Base-by-base conservation (phyloP, 441 rosid species). In the Jatropha podagrica region DNA sequence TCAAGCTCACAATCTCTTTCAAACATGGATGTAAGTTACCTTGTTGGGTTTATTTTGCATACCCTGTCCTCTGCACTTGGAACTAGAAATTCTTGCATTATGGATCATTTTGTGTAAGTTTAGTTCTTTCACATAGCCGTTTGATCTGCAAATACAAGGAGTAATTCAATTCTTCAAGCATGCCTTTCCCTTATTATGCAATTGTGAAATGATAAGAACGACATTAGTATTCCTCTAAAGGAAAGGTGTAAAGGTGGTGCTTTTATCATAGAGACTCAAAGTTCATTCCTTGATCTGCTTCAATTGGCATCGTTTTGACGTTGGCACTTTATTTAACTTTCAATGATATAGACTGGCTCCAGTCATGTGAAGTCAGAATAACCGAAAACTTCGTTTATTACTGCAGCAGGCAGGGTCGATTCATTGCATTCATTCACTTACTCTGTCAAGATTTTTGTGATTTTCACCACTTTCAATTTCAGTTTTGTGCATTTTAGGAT, bases 401-500 rank as follows among this genome's bases (percentile, higher is more conserved):
- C 23, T 11, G 18, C 23, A 41, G 23, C 15, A 59, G 38, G 63
- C 9, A 18, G 4, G 48, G 32, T 18, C 12, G 1, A 13, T 49
- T 18, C 10, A 37, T 49, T 37, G 62, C 20, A 14, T 55, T 44
- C n/a, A 26, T 55, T 56, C 20, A n/a, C 44, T 14, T 54, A 65
- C 51, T 68, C 2, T 48, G 49, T 13, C 38, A 32, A 61, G 62
- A 62, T 37, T 51, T 42, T 17, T 55, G 68, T 41, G 20, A 44
- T 48, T 73, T 72, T 55, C 59, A 20, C 56, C 56, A 61, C 64
- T 70, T 63, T 70, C 32, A 59, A 48, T 58, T 14, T 38, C 74
- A 27, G 23, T 26, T 73, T 55, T 78, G 17, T 65, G 67, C 74
- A 74, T 78, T 81, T 48, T 68, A 94, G 99, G 97, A 91, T 80